These are phyloP conservation scores for Blastobotrys capitulatus DNA, from an alignment of 1,139 yeast genomes.

Conservation along the genomic window DNA sequence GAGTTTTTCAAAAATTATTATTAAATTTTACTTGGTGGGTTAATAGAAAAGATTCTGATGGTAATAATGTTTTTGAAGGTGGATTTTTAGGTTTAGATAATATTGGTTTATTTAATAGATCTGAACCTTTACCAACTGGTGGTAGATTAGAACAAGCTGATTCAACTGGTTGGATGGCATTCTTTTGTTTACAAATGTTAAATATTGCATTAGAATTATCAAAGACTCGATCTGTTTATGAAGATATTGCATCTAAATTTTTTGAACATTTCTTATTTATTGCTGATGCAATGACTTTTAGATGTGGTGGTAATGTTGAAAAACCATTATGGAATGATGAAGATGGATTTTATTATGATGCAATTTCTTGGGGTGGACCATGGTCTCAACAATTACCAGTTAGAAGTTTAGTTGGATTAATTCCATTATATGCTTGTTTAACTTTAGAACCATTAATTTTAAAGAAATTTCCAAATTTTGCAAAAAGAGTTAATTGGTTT, in stretches of 20 bases:
- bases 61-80: conserved; percentile 90
- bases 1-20: conserved; percentile 85
- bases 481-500: conserved; percentile 84
- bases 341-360: conserved; percentile 88
- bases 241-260: conserved; percentile 91
- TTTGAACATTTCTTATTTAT: conserved; percentile 90
- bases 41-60: conserved; percentile 82
- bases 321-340: conserved; percentile 86
- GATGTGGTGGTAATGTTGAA: conserved; percentile 44
- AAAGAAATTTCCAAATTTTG: conserved; percentile 76
- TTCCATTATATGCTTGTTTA: conserved; percentile 86
- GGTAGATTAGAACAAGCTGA: conserved; percentile 93
- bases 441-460: conserved; percentile 85
- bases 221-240: conserved; percentile 80
- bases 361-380: conserved; percentile 78
- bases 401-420: conserved; percentile 85
- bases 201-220: conserved; percentile 91
- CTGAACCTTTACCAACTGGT: conserved; percentile 93
- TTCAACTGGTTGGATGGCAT: conserved; percentile 99
- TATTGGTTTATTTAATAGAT: conserved; percentile 89
- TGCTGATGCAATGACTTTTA: conserved; percentile 91
- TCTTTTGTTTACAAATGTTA: conserved; percentile 85
- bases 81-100: conserved; percentile 93
- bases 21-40: conserved; percentile 99
- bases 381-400: conserved; percentile 74